Evolutionary conservation across 1,284 basidiomycete genomes (phyloP), one percentile per base, ranked within the genome.

Genomic region (Lignosus rhinocerotis): DNA sequence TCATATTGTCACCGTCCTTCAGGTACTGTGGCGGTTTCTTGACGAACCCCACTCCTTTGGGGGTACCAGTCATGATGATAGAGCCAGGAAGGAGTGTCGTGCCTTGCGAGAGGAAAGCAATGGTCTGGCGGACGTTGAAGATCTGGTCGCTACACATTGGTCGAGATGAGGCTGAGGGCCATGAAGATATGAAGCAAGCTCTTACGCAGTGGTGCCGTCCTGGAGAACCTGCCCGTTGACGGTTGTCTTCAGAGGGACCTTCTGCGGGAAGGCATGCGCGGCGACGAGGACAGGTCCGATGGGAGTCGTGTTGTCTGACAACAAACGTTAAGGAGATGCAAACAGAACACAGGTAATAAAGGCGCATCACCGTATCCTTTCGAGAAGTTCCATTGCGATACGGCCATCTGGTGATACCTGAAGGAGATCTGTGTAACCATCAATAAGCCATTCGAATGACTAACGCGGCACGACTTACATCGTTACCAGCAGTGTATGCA

Each of bases 61-160:
- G 88, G 1, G 89, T 90, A 3, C 88, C 89, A 48, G 92, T 94
- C 66, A 93, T 80, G 66, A 95, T 90, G 61, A 95, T 76, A 0
- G 88, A 87, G 1, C 94, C 94, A 0, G 91, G 84, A 60, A 86
- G 83, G 25, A 97, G 84, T 0, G 94, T 96, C 4, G 93, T 93
- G 1, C 89, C 93, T 69, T 93, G 88, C 0, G 92, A 93, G 36
- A 95, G 82, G 78, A 87, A 90, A 0, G 92, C 80, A 53, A 95
- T 78, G 0, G 89, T 88, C 64, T 86, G 80, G 36, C 83, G 82
- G 45, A 92, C 83, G 65, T 72, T 83, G 77, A 92, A 93, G 50
- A 92, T 86, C 68, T 90, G 88, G 60, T 85, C 80, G 46, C 89
- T 91, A 68, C 9, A 55, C n/a, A 17, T 8, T 17, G 41, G 14